A percentile compares a stretch with the other conserved stretches of the same genome.
These are phyloP conservation scores for Rhynchosporium agropyri DNA, from an alignment of 2,329 filamentous ascomycete genomes.

Conservation along the genomic window DNA sequence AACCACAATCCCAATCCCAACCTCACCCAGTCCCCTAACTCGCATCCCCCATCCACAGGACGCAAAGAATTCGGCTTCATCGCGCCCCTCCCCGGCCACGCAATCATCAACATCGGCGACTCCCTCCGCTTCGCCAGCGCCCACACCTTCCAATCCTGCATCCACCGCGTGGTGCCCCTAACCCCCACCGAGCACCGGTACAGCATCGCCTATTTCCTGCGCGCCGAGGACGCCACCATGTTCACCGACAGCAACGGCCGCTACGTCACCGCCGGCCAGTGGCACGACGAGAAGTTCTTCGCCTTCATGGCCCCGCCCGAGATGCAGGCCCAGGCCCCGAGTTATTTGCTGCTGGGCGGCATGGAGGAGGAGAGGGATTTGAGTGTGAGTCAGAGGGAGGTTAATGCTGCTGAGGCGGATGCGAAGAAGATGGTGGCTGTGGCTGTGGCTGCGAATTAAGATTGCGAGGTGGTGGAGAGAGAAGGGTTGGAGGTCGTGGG, in stretches of 20 bases:
- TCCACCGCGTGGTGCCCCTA: slow-evolving; percentile 59
- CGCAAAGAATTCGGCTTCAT: slow-evolving; percentile 56
- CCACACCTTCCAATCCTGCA: slow-evolving; percentile 57
- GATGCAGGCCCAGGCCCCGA: slow-evolving; percentile 51
- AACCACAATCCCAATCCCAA: neutral
- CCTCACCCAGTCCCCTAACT: too few species aligned
- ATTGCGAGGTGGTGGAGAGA: neutral
- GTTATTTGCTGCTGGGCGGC: slow-evolving; percentile 53
- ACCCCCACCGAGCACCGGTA: slow-evolving; percentile 56
- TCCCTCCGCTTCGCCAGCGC: slow-evolving; percentile 58
- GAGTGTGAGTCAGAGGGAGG: neutral
- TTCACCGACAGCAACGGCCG: slow-evolving; percentile 55
- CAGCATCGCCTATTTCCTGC: slow-evolving; percentile 61
- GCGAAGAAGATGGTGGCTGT: slow-evolving; percentile 12
- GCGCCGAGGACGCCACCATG: slow-evolving; percentile 58
- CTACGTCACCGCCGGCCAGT: slow-evolving; percentile 55
- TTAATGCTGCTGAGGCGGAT: neutral
- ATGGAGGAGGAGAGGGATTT: slow-evolving; percentile 49
- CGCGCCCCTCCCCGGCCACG: slow-evolving; percentile 52
- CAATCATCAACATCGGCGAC: slow-evolving; percentile 62
- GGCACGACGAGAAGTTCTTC: slow-evolving; percentile 59
- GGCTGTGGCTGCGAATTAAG: neutral
- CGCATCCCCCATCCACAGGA: neutral
- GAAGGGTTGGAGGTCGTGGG: too few species aligned
- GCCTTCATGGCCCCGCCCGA: slow-evolving; percentile 46